Base-by-base conservation (phyloP, 306 rosid species). In the Gillenia trifoliata region DNA sequence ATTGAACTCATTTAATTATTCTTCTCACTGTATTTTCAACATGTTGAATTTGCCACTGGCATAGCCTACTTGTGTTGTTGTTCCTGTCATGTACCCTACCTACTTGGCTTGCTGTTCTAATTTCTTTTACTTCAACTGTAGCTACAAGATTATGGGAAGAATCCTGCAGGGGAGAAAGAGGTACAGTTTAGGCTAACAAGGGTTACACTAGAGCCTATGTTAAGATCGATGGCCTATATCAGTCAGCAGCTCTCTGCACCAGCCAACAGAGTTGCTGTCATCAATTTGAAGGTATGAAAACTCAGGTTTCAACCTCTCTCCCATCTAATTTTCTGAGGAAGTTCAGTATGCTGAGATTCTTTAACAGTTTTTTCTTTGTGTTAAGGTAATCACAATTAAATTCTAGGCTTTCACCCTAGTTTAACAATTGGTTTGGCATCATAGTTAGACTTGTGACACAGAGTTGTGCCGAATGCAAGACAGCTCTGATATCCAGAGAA, bases 121-220 rank as follows among this genome's bases (percentile, higher is more conserved):
- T 66, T 43, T 69, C 23, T 49, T 71, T 61, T 60, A 60, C 67
- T 34, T 78, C 40, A 38, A 15, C 16, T 73, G 77, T 70, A 91
- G 97, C 88, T 91, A 75, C 89, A 86, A 84, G 97, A 91, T 80
- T 91, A 79, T 80, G 88, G 87, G 45, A 82, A 86, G 78, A 85
- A 79, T 62, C 89, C 88, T 55, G 63, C 75, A 4, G 91, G 89
- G 64, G 94, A 89, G 85, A 82, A 85, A 41, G 88, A 87, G 76
- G 88, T 91, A 66, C 94, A 91, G 73, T 89, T 89, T 75, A 82
- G 89, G 81, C 82, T 89, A 66, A 85, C 94, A 40, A 83, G 85
- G 86, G 78, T 84, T 73, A 87, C 89, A 59, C 86, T 91, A 77
- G 94, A 87, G 84, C 94, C 97, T 62, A 91, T 91, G 97, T 69